Base-by-base conservation (phyloP, 331 rosid genomes). In the Cucumis variabilis region DNA sequence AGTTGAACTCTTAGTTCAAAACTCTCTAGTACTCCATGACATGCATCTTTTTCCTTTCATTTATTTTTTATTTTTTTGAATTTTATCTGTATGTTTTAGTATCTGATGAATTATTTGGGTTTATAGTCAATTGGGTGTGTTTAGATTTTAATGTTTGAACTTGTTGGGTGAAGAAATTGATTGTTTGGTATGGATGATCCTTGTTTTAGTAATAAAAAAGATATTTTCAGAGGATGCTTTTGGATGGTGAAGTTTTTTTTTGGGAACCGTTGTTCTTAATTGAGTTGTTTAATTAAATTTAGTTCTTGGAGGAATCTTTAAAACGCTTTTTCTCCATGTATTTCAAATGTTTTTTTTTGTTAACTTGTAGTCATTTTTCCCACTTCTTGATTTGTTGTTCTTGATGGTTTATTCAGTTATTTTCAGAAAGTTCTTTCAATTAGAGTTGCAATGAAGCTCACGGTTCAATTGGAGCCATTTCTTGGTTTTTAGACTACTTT, bases 391-490 rank as follows among this genome's bases (percentile, higher is more conserved):
- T 79, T 79, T 79, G 66, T 50, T 24, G 9, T 78, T 78, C 63
- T 78, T 48, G 25, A 78, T 24, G 19, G 41, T 50, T 48, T 14
- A 46, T n/a, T 23, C 33, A 77, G 63, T 17, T 48, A 33, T 13
- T 77, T 25, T 48, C 30, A 48, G 13, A 3, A 14, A 23, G 82
- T 46, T 76, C 24, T 7, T 48, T 53, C 16, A 17, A 24, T 6
- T 77, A 28, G 37, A 50, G 21, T 77, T 77, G 83, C n/a, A 50
- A 23, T 77, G 55, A 48, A 1, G 83, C 13, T 51, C 66, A 51
- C 37, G 66, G 83, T 78, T 76, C 62, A n/a, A 13, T 76, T 76
- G 41, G 66, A 78, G 30, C 55, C n/a, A 48, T 76, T 46, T 76
- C 62, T 46, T 48, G 62, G 60, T 19, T n/a, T n/a, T n/a, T n/a